Conservation (phyloP, 2,329 filamentous ascomycete genomes). For the Fusarium zealandicum region DNA sequence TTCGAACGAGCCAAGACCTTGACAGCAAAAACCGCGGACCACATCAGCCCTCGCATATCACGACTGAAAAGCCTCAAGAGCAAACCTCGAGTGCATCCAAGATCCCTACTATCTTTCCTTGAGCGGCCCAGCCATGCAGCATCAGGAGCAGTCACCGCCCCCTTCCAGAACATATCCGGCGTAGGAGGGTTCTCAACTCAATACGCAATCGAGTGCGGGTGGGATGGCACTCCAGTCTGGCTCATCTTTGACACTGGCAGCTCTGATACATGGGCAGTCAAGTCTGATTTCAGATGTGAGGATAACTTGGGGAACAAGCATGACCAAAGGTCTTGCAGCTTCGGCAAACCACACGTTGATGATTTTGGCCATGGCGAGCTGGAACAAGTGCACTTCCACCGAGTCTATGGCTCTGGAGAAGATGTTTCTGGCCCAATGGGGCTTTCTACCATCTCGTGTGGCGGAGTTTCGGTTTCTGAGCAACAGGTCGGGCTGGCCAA, state of each 20-base stretch:
- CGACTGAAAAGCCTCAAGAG: slow-evolving; percentile 44
- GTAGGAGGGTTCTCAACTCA: slow-evolving; percentile 51
- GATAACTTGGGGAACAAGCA: slow-evolving; percentile 45
- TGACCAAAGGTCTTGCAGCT: slow-evolving; percentile 48
- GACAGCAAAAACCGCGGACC: slow-evolving; percentile 40
- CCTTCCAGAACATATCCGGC: slow-evolving; percentile 50
- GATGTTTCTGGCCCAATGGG: slow-evolving; percentile 57
- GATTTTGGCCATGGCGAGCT: slow-evolving; percentile 52
- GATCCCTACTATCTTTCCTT: slow-evolving; percentile 45
- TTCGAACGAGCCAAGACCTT: slow-evolving; percentile 47
- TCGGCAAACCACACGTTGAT: slow-evolving; percentile 50
- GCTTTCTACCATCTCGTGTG: slow-evolving; percentile 54
- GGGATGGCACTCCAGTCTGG: slow-evolving; percentile 50
- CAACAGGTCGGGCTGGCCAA: slow-evolving; percentile 60
- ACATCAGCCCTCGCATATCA: slow-evolving; percentile 43
- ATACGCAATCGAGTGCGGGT: slow-evolving; percentile 51
- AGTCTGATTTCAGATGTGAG: slow-evolving; percentile 52
- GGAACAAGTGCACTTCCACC: slow-evolving; percentile 54
- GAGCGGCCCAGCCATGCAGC: slow-evolving; percentile 24
- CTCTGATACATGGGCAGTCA: slow-evolving; percentile 59
- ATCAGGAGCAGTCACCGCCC: slow-evolving; percentile 20
- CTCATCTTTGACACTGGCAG: slow-evolving; percentile 60
- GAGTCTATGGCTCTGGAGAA: slow-evolving; percentile 59
- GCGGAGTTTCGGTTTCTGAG: slow-evolving; percentile 52
- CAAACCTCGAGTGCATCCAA: slow-evolving; percentile 22